Evolutionary conservation across 164 flowering plant genomes (phyloP).

Genomic region (Vitis rotundifolia): DNA sequence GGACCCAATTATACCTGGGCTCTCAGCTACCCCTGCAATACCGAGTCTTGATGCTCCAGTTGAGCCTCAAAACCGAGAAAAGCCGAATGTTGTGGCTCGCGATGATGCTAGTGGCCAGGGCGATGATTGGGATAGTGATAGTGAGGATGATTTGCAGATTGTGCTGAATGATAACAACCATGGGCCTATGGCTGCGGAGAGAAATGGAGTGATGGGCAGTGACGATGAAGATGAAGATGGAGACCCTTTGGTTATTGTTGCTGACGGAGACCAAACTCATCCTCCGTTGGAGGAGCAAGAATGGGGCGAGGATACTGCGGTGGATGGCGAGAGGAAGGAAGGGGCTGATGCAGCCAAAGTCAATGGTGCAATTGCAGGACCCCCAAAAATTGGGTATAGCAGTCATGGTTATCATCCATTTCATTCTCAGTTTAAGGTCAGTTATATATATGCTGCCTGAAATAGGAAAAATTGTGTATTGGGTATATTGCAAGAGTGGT

Average conservation of each 20-base stretch:
- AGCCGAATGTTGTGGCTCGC: conserved; percentile 12
- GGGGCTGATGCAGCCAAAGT: conserved; percentile 45
- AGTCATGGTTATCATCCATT: conserved; percentile 73
- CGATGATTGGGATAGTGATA: conserved; percentile 91
- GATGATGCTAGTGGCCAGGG: conserved; percentile 26
- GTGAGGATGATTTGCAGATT: conserved; percentile 96
- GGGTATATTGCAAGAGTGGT: conserved; percentile 18
- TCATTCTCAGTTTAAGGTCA: conserved; percentile 99
- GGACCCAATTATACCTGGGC: conserved; percentile 66
- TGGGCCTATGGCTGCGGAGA: conserved; percentile 41
- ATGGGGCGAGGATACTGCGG: conserved; percentile 67
- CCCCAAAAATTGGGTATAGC: conserved; percentile 68
- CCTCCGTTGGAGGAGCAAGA: conserved; percentile 54
- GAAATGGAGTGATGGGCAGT: conserved; percentile 40
- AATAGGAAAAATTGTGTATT: conserved; percentile 14
- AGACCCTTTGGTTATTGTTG: conserved; percentile 73
- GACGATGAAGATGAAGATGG: conserved; percentile 75
- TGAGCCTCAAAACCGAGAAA: background rate
- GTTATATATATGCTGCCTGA: conserved; percentile 34
- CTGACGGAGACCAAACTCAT: conserved; percentile 47
- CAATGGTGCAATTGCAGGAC: conserved; percentile 39
- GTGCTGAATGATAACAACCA: conserved; percentile 70
- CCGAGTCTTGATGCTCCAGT: conserved; percentile 17
- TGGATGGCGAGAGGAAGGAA: conserved; percentile 74
- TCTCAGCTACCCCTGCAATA: conserved; percentile 19